Conservation (phyloP, 768 basidiomycete species). For the Cyclocybe aegerita region DNA sequence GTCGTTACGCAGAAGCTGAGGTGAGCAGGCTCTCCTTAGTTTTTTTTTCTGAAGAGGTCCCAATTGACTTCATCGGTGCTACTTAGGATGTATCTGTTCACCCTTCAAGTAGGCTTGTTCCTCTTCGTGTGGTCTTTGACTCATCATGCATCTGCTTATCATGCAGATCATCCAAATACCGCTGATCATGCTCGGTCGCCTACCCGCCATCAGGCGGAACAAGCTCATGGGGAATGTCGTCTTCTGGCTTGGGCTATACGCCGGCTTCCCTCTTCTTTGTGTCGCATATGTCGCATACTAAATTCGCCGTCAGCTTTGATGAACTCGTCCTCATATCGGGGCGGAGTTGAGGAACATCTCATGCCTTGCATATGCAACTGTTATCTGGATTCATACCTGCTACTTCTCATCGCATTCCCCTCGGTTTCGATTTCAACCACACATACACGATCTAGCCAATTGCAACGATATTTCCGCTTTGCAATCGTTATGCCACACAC, state of each 20-base stretch:
- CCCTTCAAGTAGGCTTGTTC: conserved; percentile 52
- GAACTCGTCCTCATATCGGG: neutral
- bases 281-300: conserved; percentile 58
- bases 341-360: neutral
- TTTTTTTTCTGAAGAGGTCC: neutral
- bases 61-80: neutral
- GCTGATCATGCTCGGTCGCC: conserved; percentile 77
- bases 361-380: neutral
- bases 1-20: conserved; percentile 91
- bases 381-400: too few relatives aligned
- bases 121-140: neutral
- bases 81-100: conserved; percentile 80
- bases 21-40: conserved; percentile 36
- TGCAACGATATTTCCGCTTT: too few relatives aligned
- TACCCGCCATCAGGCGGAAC: conserved; percentile 78
- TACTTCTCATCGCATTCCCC: too few relatives aligned
- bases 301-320: neutral
- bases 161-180: conserved; percentile 85
- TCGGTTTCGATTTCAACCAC: too few relatives aligned
- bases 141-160: conserved; percentile 9
- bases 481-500: too few relatives aligned
- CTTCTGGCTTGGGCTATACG: conserved; percentile 92
- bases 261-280: conserved; percentile 91
- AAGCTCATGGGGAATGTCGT: conserved; percentile 80
- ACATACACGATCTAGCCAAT: neutral